These are phyloP conservation scores for Cyberlindnera petersonii DNA, from an alignment of 805 yeast genomes.

Conservation along the genomic window DNA sequence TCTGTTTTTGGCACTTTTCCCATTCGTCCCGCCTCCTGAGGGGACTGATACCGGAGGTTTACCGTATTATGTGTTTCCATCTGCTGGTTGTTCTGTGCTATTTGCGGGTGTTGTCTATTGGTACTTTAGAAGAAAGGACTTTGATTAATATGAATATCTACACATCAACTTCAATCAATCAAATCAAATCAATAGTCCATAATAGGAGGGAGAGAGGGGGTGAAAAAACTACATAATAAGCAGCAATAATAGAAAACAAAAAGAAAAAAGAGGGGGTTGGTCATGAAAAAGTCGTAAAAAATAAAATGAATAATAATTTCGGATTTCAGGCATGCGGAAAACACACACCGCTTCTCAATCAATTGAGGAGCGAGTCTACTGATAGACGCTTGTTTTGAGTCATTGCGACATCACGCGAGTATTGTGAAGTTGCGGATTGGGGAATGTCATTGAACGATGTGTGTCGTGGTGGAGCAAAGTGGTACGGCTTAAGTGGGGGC, in stretches of 20 bases:
- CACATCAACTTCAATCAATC: no score
- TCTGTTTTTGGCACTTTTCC: constrained; percentile 48
- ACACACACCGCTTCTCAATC: neutral
- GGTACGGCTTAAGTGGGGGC: constrained; percentile 14
- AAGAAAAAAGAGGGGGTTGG: no score
- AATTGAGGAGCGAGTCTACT: constrained; percentile 16
- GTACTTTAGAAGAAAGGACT: constrained; percentile 15
- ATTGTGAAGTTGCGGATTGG: no score
- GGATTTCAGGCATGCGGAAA: neutral
- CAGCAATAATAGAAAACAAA: no score
- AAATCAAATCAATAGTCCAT: no score
- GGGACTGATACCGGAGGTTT: constrained; percentile 29
- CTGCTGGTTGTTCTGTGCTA: constrained; percentile 46
- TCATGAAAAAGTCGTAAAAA: neutral
- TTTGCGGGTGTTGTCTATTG: constrained; percentile 41
- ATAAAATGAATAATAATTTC: neutral
- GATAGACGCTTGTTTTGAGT: constrained; percentile 11
- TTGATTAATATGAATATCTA: neutral
- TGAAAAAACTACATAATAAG: neutral
- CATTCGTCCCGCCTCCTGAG: constrained; percentile 52
- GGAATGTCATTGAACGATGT: neutral
- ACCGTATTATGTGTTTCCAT: constrained; percentile 58
- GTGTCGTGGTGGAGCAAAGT: constrained; percentile 5
- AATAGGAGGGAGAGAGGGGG: no score
- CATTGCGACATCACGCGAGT: no score